phyloP scores from a whole-genome alignment of 495 filamentous ascomycete genomes.

The Penicillium ucsense region DNA sequence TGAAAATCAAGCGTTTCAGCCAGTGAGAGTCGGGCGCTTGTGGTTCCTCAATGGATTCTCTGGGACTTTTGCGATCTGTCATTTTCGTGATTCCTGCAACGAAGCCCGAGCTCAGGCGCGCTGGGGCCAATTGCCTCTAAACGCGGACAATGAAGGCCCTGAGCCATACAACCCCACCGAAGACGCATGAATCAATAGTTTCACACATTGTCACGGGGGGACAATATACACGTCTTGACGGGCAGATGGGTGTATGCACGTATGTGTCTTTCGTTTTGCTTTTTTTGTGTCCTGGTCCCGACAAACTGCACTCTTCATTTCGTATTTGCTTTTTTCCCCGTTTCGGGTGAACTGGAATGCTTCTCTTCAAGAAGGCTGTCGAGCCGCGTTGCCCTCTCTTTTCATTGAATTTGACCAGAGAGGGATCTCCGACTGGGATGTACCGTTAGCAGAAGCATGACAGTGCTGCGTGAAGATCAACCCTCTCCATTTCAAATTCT shows the following conservation, averaged over 20 bases:
- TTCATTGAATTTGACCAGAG: neutral
- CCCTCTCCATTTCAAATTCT: neutral
- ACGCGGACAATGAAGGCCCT: no score
- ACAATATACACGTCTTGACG: no score
- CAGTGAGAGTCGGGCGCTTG: conserved; percentile 10
- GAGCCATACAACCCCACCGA: conserved; percentile 12
- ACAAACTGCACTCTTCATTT: neutral
- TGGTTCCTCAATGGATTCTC: conserved; percentile 1
- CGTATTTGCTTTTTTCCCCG: conserved; percentile 7
- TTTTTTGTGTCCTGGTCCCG: no score
- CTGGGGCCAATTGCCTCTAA: neutral
- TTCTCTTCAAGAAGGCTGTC: no score
- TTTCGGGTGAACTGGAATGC: neutral
- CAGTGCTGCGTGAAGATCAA: neutral
- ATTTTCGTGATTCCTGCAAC: conserved; percentile 10
- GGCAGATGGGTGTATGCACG: no score
- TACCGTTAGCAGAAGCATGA: neutral
- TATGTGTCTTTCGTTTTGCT: no score
- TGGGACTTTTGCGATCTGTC: conserved; percentile 17
- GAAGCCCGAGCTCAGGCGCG: conserved; percentile 16
- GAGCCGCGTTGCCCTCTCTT: neutral
- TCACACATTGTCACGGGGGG: neutral
- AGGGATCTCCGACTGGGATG: neutral
- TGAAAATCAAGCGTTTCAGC: neutral
- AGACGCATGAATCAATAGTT: conserved; percentile 2